These are phyloP conservation scores for Eleusine coracana DNA, from an alignment of 176 grass and related monocot genomes.

Conservation along the genomic window DNA sequence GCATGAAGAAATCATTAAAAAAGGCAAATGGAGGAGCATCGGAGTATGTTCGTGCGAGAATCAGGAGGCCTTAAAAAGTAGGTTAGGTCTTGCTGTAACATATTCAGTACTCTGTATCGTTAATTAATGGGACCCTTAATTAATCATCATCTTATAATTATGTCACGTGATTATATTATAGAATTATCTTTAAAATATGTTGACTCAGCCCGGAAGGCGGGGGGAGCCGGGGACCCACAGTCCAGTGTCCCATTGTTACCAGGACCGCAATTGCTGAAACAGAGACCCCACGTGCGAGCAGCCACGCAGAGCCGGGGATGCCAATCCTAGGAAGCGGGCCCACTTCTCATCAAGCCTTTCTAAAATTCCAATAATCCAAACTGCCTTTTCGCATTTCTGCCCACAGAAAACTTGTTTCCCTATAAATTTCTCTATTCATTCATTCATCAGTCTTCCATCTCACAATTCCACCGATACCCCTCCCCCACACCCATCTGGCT, in stretches of 20 bases:
- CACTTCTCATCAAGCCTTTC: not conserved
- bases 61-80: no score
- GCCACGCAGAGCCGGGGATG: not conserved
- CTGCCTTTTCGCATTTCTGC: not conserved
- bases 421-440: not conserved
- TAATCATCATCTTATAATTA: no score
- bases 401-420: not conserved
- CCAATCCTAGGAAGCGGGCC: not conserved
- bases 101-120: no score
- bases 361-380: not conserved
- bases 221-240: not conserved
- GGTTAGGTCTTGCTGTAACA: no score
- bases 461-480: not conserved
- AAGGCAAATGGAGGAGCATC: no score
- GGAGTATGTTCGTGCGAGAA: no score
- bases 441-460: not conserved
- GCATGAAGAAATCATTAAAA: no score
- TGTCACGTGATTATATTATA: not conserved
- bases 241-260: not conserved
- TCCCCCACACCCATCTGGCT: conserved; percentile 10
- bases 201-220: not conserved
- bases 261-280: not conserved
- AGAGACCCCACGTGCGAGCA: not conserved
- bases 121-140: no score
- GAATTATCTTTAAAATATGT: not conserved